phyloP scores from a whole-genome alignment of 2,329 filamentous ascomycete genomes.

The Stachybotrys chlorohalonatus region DNA sequence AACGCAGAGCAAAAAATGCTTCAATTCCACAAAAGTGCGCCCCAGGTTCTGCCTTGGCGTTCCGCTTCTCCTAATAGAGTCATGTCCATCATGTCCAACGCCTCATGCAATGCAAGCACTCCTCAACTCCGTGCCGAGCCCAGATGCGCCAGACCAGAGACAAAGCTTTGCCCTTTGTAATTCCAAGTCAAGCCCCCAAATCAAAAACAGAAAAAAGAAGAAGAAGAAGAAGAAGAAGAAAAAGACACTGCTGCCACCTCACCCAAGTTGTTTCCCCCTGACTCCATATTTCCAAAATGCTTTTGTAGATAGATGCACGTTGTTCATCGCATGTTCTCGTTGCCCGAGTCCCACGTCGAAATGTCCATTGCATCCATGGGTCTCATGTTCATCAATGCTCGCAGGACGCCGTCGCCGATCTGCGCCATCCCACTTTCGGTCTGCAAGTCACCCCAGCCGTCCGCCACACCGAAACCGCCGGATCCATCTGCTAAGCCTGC shows the following conservation, averaged over 20 bases:
- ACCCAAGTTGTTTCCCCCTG: not conserved
- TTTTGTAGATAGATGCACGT: not conserved
- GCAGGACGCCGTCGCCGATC: conserved; percentile 47
- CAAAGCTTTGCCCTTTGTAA: not conserved
- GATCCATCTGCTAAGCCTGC: conserved; percentile 12
- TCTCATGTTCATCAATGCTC: conserved; percentile 48
- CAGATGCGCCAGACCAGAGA: too few relatives aligned
- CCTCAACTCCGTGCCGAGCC: too few relatives aligned
- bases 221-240: not conserved
- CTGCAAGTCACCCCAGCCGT: conserved; percentile 33
- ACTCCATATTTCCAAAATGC: not conserved
- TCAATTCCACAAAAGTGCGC: too few relatives aligned
- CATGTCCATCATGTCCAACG: too few relatives aligned
- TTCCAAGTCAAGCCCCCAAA: not conserved
- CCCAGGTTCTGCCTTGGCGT: too few relatives aligned
- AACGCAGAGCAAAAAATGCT: too few relatives aligned
- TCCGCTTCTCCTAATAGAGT: too few relatives aligned
- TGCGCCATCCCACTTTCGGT: conserved; percentile 41
- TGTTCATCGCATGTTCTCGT: conserved; percentile 9
- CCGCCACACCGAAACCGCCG: conserved; percentile 30
- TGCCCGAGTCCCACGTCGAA: conserved; percentile 33
- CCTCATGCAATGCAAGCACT: too few relatives aligned
- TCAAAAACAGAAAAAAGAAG: not conserved
- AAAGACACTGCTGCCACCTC: not conserved
- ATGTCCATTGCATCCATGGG: conserved; percentile 54